These are phyloP conservation scores for Ustulina deusta DNA, from an alignment of 2,329 filamentous ascomycete genomes.

Conservation along the genomic window DNA sequence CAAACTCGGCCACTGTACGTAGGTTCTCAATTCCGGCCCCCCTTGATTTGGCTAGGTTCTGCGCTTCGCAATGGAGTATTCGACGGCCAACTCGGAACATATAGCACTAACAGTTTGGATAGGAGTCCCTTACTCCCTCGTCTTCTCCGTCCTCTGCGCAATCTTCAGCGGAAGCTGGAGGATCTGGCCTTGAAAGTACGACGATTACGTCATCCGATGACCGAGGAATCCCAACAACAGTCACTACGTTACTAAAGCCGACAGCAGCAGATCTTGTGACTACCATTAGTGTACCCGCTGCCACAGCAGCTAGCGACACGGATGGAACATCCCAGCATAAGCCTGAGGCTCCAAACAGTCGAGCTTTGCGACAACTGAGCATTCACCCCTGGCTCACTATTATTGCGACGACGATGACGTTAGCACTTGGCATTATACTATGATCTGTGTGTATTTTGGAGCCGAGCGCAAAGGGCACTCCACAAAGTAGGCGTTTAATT, in stretches of 20 bases:
- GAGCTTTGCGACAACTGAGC: slow-evolving; percentile 5
- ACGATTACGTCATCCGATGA: slow-evolving; percentile 57
- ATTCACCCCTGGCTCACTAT: slow-evolving; percentile 21
- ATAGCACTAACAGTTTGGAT: slow-evolving; percentile 43
- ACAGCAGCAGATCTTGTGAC: slow-evolving; percentile 8
- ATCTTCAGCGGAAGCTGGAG: slow-evolving; percentile 51
- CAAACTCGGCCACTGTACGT: slow-evolving; percentile 72
- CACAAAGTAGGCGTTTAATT: slow-evolving; percentile 25
- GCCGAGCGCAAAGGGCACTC: not conserved
- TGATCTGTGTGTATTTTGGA: slow-evolving; percentile 22
- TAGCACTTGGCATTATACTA: slow-evolving; percentile 25
- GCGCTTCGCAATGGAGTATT: slow-evolving; percentile 25
- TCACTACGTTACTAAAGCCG: slow-evolving; percentile 55
- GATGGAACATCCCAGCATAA: slow-evolving; percentile 14
- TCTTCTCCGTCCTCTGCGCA: slow-evolving; percentile 52
- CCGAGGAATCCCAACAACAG: slow-evolving; percentile 25
- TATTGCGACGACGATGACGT: slow-evolving; percentile 19
- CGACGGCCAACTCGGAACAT: slow-evolving; percentile 16
- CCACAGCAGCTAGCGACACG: slow-evolving; percentile 10
- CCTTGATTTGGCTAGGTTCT: slow-evolving; percentile 42
- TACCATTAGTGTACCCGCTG: slow-evolving; percentile 11
- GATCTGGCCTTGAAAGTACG: slow-evolving; percentile 59
- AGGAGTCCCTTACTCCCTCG: slow-evolving; percentile 58
- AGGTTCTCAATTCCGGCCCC: slow-evolving; percentile 39
- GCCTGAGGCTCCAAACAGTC: slow-evolving; percentile 37